Evolutionary conservation across 495 filamentous ascomycete genomes (phyloP).

Genomic region (Penicillium verhagenii): DNA sequence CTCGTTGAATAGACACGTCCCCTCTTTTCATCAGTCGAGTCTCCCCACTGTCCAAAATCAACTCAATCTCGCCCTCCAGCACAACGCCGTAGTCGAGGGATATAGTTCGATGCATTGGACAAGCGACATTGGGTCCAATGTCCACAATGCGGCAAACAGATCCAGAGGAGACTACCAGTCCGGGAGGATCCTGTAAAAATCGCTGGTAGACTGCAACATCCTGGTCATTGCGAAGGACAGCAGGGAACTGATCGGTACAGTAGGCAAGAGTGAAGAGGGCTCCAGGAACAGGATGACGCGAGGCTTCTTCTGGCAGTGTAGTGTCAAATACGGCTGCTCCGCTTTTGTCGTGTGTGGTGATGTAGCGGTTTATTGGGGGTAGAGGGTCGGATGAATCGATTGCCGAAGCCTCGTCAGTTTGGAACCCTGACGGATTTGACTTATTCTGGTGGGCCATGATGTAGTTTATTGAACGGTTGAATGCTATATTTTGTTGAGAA

Average conservation of each 20-base stretch:
- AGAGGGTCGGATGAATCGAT: too few relatives aligned
- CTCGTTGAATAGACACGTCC: conserved; percentile 64
- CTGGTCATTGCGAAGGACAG: conserved; percentile 48
- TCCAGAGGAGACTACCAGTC: conserved; percentile 45
- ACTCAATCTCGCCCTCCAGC: conserved; percentile 61
- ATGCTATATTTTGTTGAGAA: too few relatives aligned
- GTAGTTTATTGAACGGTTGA: too few relatives aligned
- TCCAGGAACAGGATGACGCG: conserved; percentile 18
- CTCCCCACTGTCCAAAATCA: conserved; percentile 62
- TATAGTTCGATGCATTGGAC: conserved; percentile 64
- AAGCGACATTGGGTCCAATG: conserved; percentile 53
- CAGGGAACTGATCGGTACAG: conserved; percentile 48
- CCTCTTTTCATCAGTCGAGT: conserved; percentile 53
- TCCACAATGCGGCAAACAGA: conserved; percentile 59
- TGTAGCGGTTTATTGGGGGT: too few relatives aligned
- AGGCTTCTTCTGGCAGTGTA: conserved; percentile 15
- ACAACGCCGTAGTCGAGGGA: conserved; percentile 67
- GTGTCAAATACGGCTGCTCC: conserved; percentile 36
- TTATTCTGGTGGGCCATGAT: too few relatives aligned
- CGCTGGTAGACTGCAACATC: conserved; percentile 25
- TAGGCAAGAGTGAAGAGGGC: conserved; percentile 35
- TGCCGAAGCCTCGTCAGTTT: too few relatives aligned
- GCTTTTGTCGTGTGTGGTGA: conserved; percentile 37
- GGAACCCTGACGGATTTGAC: too few relatives aligned
- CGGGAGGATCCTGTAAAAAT: conserved; percentile 36